Base-by-base conservation (phyloP, 1,284 basidiomycete species). In the Anthracocystis walkeri region DNA sequence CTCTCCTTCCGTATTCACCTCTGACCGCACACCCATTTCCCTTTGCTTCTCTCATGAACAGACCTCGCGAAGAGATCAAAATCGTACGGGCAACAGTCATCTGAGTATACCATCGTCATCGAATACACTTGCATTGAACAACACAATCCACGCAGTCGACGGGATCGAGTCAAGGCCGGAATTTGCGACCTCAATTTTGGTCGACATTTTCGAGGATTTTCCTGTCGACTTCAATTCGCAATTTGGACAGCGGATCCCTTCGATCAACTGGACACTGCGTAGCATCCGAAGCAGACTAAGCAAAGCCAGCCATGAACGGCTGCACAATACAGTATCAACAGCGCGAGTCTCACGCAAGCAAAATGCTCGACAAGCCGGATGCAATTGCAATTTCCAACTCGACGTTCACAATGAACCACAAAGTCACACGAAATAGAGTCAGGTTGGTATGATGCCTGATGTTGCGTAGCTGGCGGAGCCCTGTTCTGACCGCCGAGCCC, bases 401-500 rank as follows among this genome's bases (percentile, higher is more conserved):
- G 18, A 18, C 18, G 16, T 16, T 16, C 14, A 44, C 21, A 46
- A 51, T 12, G 33, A 38, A 12, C 18, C 53, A 46, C 67, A 52
- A 40, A 23, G 46, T 10, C 55, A 57, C 55, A 58, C 45, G 14
- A 53, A 51, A 10, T 49, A 46, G 51, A 48, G 35, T 63, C 62
- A 71, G 58, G 54, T 66, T 75, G 74, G 68, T 71, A 72, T 76
- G 60, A 76, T 76, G 74, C 74, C 74, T 76, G 60, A 46, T 68
- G 68, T 72, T 76, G 68, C 68, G 64, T 65, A 68, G 74, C 68
- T 72, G 62, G 65, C 65, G 74, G 65, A 67, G 65, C 65, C 74
- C 74, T 76, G 69, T 68, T 67, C 69, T 64, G 74, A 76, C 69
- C 74, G 74, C 74, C 74, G 69, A 65, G 74, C 69, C 69, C 69